phyloP scores from a whole-genome alignment of 768 basidiomycete species.

The Hericium alpestre region DNA sequence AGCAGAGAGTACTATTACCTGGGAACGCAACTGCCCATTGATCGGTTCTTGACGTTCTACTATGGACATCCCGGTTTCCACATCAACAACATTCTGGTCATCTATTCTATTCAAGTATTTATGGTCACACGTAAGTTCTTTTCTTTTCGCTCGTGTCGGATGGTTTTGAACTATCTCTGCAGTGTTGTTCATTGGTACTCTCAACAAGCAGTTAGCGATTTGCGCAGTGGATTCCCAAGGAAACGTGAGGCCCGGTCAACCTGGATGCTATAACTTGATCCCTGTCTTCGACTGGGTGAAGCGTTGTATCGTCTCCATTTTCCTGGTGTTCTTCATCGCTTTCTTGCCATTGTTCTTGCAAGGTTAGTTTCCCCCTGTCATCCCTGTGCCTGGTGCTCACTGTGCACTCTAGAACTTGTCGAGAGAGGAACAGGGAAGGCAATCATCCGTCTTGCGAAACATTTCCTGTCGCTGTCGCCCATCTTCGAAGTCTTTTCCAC shows the following conservation, averaged over 20 bases:
- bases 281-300: conserved; percentile 98
- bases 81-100: conserved; percentile 98
- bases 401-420: conserved; percentile 58
- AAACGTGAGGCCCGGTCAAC: conserved; percentile 73
- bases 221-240: conserved; percentile 77
- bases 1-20: conserved; percentile 99
- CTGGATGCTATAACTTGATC: conserved; percentile 90
- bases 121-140: conserved; percentile 77
- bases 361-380: conserved; percentile 39
- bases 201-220: conserved; percentile 87
- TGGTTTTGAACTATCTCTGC: not conserved
- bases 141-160: not conserved
- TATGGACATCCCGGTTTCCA: conserved; percentile 99
- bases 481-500: conserved; percentile 99
- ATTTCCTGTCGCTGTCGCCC: conserved; percentile 94
- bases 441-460: conserved; percentile 85
- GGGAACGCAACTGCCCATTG: conserved; percentile 94
- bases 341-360: conserved; percentile 94
- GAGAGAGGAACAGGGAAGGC: conserved; percentile 96
- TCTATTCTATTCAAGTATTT: conserved; percentile 95
- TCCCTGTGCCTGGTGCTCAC: not conserved
- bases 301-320: conserved; percentile 93
- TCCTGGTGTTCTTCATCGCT: conserved; percentile 97
- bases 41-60: conserved; percentile 99
- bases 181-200: conserved; percentile 92